phyloP scores from a whole-genome alignment of 176 grass and related monocot species.

The Calamus simplicifolius region DNA sequence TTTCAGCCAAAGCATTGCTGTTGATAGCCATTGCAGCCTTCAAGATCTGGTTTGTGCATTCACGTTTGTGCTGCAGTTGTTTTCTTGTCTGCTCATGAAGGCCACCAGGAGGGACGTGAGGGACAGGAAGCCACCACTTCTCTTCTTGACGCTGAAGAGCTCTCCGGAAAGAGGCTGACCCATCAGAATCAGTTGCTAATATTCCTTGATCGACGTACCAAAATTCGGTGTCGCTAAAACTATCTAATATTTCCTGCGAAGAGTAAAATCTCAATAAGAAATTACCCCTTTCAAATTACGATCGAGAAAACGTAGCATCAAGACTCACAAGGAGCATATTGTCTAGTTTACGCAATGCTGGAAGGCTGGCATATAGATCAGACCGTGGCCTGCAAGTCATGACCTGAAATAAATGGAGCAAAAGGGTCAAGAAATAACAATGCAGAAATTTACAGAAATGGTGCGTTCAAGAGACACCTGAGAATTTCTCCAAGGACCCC shows the following conservation, averaged over 20 bases:
- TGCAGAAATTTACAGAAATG: no score
- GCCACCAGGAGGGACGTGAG: slow-evolving; percentile 44
- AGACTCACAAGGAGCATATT: slow-evolving; percentile 91
- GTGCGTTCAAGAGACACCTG: no score
- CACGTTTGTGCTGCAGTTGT: slow-evolving; percentile 71
- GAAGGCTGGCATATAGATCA: slow-evolving; percentile 81
- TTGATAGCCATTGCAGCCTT: slow-evolving; percentile 96
- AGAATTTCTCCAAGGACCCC: no score
- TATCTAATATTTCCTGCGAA: slow-evolving; percentile 74
- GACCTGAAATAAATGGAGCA: slow-evolving; percentile 36
- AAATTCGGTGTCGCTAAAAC: slow-evolving; percentile 72
- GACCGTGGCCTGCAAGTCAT: slow-evolving; percentile 81
- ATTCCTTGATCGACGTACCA: slow-evolving; percentile 93
- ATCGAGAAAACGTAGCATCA: neutral
- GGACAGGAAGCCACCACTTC: slow-evolving; percentile 97
- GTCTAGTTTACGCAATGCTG: slow-evolving; percentile 77
- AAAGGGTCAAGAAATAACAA: no score
- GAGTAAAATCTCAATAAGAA: neutral
- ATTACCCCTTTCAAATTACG: neutral
- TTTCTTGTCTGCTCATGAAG: slow-evolving; percentile 41
- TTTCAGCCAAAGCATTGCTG: slow-evolving; percentile 72
- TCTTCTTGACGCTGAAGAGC: slow-evolving; percentile 49
- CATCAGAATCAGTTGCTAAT: neutral
- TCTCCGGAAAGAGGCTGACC: slow-evolving; percentile 33
- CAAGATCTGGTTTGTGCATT: slow-evolving; percentile 70